Evolutionary conservation across 768 basidiomycete genomes (phyloP).

Genomic region (Leccinum arenicola): DNA sequence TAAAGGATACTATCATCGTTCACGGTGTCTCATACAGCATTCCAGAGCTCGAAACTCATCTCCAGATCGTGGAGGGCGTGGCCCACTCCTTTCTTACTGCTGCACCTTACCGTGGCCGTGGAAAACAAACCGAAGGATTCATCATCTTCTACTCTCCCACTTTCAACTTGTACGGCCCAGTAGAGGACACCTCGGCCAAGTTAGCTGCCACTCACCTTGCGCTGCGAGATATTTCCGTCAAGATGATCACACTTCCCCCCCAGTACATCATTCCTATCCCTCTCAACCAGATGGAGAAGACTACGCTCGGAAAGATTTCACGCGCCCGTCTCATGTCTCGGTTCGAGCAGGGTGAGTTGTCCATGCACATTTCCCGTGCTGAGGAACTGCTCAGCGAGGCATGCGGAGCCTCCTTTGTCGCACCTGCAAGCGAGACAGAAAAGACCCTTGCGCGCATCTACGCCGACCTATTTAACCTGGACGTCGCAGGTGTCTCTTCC

Average conservation of each 20-base stretch:
- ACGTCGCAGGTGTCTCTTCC: neutral
- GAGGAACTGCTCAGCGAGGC: neutral
- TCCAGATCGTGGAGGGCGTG: neutral
- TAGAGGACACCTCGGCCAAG: neutral
- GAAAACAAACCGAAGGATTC: neutral
- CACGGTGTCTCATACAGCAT: slow-evolving; percentile 15
- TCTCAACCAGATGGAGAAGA: neutral
- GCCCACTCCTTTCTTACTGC: neutral
- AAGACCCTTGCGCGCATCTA: neutral
- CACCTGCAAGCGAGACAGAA: neutral
- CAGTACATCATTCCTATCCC: neutral
- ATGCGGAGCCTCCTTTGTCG: neutral
- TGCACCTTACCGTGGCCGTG: neutral
- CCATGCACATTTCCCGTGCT: neutral
- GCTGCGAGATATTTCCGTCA: neutral
- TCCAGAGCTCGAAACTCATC: neutral
- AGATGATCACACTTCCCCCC: neutral
- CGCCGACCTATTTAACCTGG: neutral
- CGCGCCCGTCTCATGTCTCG: neutral
- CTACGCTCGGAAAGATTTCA: neutral
- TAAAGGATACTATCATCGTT: slow-evolving; percentile 41
- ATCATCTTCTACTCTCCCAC: neutral
- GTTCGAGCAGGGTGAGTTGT: neutral
- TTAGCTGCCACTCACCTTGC: neutral
- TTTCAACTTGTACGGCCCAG: neutral